Percentiles rank a stretch among this genome's conserved stretches.
phyloP scores from a whole-genome alignment of 1,284 basidiomycete species.

The Ceratobasidium sp. region DNA sequence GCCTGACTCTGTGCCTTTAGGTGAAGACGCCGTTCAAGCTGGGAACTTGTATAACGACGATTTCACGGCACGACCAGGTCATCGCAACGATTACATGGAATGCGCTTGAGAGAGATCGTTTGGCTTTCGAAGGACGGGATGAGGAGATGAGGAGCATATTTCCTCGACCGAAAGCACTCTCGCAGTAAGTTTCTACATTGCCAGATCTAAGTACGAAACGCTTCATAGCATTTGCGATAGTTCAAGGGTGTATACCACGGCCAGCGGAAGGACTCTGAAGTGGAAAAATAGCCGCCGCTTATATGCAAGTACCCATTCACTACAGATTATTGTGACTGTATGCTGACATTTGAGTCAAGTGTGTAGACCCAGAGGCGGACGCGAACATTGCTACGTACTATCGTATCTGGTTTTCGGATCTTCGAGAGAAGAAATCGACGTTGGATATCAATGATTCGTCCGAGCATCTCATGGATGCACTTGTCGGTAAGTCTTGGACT shows the following conservation, averaged over 20 bases:
- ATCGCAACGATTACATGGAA: slow-evolving; percentile 12
- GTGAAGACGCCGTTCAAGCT: background rate
- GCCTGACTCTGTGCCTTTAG: background rate
- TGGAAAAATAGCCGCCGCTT: background rate
- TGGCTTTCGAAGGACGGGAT: background rate
- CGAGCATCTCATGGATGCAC: background rate
- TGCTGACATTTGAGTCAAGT: background rate
- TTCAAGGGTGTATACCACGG: background rate
- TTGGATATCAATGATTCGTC: slow-evolving; percentile 1
- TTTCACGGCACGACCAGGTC: background rate
- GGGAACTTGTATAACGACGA: background rate
- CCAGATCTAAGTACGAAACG: background rate
- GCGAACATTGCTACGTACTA: slow-evolving; percentile 19
- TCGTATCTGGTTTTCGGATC: background rate
- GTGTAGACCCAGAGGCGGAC: background rate
- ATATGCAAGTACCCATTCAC: background rate
- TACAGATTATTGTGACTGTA: background rate
- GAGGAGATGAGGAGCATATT: background rate
- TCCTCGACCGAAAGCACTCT: background rate
- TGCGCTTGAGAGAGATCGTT: background rate
- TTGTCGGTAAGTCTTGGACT: background rate
- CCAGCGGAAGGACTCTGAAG: background rate
- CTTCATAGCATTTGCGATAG: background rate
- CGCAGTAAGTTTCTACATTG: background rate
- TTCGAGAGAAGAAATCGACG: slow-evolving; percentile 2